A percentile compares a stretch with the other conserved stretches of the same genome.
These are phyloP conservation scores for Ganoderma multipileum DNA, from an alignment of 1,284 basidiomycete species.

Conservation along the genomic window DNA sequence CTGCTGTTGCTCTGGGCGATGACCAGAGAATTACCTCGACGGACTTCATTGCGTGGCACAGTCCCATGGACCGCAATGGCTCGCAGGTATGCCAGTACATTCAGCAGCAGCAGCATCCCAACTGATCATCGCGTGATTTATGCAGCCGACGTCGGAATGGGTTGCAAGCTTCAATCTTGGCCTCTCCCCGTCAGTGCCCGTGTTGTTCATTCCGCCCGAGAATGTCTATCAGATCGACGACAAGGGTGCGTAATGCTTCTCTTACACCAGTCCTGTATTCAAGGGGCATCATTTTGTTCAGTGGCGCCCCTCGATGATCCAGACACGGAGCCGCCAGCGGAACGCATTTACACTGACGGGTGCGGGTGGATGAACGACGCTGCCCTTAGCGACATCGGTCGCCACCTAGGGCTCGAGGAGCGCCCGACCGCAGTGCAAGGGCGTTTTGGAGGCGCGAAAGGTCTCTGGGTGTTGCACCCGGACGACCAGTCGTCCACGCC, in stretches of 20 bases:
- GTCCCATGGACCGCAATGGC: conserved; percentile 58
- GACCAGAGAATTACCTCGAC: conserved; percentile 50
- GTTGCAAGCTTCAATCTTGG: conserved; percentile 67
- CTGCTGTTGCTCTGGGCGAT: conserved; percentile 49
- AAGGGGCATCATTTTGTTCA: neutral
- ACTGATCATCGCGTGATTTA: neutral
- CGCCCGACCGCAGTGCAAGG: conserved; percentile 71
- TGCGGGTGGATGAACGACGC: conserved; percentile 73
- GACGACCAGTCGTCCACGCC: conserved; percentile 48
- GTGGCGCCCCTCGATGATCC: conserved; percentile 12
- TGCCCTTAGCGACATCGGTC: conserved; percentile 55
- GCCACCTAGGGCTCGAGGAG: conserved; percentile 45
- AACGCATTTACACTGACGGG: conserved; percentile 74
- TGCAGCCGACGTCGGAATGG: conserved; percentile 71
- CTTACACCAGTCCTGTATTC: neutral
- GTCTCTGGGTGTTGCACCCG: conserved; percentile 71
- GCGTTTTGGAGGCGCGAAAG: conserved; percentile 71
- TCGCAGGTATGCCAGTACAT: conserved; percentile 55
- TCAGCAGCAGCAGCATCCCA: neutral
- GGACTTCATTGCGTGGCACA: conserved; percentile 67
- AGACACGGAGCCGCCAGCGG: conserved; percentile 51
- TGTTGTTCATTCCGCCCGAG: conserved; percentile 53
- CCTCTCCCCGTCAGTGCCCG: conserved; percentile 70
- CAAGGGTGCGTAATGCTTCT: conserved; percentile 44
- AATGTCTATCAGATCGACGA: conserved; percentile 60